phyloP scores from a whole-genome alignment of 371 early-diverging fungal genomes.

The Blastocladiella emersonii region DNA sequence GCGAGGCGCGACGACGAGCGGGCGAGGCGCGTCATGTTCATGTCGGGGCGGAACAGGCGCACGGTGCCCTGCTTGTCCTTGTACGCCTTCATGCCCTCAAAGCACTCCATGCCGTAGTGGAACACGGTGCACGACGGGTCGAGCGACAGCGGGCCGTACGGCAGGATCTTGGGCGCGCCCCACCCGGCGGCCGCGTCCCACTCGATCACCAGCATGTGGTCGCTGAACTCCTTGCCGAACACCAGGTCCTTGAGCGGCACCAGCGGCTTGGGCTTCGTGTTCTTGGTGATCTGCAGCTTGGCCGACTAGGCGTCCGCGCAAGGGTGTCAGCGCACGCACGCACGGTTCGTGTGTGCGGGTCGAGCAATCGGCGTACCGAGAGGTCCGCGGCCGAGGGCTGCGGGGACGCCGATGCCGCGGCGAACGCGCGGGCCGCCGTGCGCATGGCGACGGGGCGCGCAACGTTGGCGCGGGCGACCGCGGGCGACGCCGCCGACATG shows the following conservation, averaged over 20 bases:
- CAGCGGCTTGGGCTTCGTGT: slow-evolving; percentile 35
- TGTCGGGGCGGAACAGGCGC: slow-evolving; percentile 75
- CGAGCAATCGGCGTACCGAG: no score
- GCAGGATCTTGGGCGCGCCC: slow-evolving; percentile 55
- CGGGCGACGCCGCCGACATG: not conserved
- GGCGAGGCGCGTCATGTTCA: slow-evolving; percentile 77
- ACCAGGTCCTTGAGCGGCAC: slow-evolving; percentile 61
- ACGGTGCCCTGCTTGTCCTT: slow-evolving; percentile 67
- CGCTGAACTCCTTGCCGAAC: slow-evolving; percentile 81
- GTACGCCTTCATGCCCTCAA: slow-evolving; percentile 88
- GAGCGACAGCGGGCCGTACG: slow-evolving; percentile 63
- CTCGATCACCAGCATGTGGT: slow-evolving; percentile 82
- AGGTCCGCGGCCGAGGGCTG: no score
- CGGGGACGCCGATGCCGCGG: no score
- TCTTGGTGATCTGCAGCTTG: not conserved
- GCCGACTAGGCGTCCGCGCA: not conserved
- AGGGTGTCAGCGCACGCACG: not conserved
- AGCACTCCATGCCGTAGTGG: slow-evolving; percentile 86
- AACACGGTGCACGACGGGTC: slow-evolving; percentile 81
- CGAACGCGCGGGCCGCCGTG: not conserved
- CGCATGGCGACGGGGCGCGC: not conserved
- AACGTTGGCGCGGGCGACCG: not conserved
- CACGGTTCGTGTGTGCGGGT: no score
- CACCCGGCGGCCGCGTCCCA: slow-evolving; percentile 66
- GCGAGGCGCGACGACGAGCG: slow-evolving; percentile 58